Percentiles rank a stretch among this genome's conserved stretches.
These are phyloP conservation scores for Durusdinium trenchii DNA, from an alignment of 73 alveolate species.

Conservation along the genomic window DNA sequence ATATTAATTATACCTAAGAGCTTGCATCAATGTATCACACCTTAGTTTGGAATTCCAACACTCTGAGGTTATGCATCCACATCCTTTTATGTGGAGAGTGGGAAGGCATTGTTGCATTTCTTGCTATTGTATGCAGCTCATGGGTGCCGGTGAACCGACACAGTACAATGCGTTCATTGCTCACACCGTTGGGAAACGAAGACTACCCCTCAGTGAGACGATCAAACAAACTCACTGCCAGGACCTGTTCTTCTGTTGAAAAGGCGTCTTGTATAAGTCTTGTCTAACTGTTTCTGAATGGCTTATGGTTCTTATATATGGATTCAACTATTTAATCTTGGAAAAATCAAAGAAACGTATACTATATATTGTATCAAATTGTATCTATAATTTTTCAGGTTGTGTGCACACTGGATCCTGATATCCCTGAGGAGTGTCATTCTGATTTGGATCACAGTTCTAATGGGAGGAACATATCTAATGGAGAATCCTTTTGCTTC, in stretches of 20 bases:
- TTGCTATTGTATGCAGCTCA: background rate
- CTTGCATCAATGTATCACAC: background rate
- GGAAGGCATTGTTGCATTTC: background rate
- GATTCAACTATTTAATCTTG: no score
- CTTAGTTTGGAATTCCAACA: background rate
- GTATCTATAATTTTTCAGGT: background rate
- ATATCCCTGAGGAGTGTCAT: background rate
- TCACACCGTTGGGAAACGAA: background rate
- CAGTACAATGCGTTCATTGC: background rate
- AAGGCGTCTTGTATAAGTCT: no score
- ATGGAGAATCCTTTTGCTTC: background rate
- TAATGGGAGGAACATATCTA: slow-evolving; percentile 20
- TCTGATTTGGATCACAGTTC: background rate
- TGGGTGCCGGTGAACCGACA: slow-evolving; percentile 5
- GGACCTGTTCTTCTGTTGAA: background rate
- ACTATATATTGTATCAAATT: background rate
- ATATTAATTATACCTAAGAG: background rate
- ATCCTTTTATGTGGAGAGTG: background rate
- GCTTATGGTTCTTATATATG: no score
- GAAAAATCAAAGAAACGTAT: background rate
- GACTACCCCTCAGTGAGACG: background rate
- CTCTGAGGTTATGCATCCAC: background rate
- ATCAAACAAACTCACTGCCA: background rate
- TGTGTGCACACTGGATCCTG: background rate
- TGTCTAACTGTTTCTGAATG: no score